Evolutionary conservation across 2,329 filamentous ascomycete genomes (phyloP), one percentile per base, ranked within the genome.

Genomic region (Diaporthe aspalathi): DNA sequence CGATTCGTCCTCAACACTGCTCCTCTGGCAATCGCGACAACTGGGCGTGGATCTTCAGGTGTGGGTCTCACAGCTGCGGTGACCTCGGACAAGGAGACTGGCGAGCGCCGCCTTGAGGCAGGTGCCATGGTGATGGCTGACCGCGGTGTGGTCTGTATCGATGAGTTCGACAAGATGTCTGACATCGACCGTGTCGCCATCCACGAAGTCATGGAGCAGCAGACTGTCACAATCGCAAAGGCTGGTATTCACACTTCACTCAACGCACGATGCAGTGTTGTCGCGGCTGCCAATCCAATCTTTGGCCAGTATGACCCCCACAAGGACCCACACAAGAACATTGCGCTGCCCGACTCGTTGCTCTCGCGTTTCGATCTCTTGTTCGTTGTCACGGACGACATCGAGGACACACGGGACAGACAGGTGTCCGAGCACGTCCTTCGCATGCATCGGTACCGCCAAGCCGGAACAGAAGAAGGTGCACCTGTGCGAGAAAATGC

Each of bases 171-270:
- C 85, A 99, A 99, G 83, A 99, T 99, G 96, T 98, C 94, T 70
- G 96, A 99, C 79, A 92, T 98, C 71, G 96, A 99, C 82, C 91
- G 96, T 80, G 96, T 99, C 5, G 96, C 96, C 57, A 99, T 99
- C 76, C 96, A 99, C 89, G 96, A 99, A 93, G 96, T 99, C 75
- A 99, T 99, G 96, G 96, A 99, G 83, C 96, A 99, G 84, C 96
- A 99, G 83, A 99, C 96, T 0, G 96, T 99, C 73, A 99, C 96
- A 17, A 99, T 99, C 78, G 96, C 96, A 67, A 99, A 99, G 84
- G 96, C 96, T 1, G 96, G 96, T 75, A 99, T 99, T 72, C 96
- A 99, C 82, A 99, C 96, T 0, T 97, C 95, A 3, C 86, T 99
- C 72, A 99, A 99, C 79, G 96, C 96, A 67, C 92, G 96, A 70